A percentile compares a stretch with the other conserved stretches of the same genome.
Conservation (phyloP, 768 basidiomycete genomes). For the Amanita exitialis region DNA sequence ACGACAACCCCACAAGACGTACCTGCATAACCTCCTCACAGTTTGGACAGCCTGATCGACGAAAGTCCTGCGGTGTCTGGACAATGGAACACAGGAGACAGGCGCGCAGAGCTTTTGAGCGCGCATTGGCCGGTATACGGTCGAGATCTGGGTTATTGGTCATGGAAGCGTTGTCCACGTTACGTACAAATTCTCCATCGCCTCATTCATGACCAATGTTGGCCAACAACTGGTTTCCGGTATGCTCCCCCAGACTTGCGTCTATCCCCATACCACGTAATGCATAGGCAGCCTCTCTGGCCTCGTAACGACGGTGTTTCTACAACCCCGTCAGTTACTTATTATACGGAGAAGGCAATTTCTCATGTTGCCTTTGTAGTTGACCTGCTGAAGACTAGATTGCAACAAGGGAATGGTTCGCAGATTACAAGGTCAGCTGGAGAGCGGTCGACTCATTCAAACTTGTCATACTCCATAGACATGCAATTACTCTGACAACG, state of each 20-base stretch:
- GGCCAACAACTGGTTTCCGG: constrained; percentile 59
- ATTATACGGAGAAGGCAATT: neutral
- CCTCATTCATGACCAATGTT: constrained; percentile 49
- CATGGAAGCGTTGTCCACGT: too few species aligned
- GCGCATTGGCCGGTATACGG: constrained; percentile 2
- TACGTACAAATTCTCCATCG: neutral
- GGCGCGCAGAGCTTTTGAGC: constrained; percentile 69
- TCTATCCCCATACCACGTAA: neutral
- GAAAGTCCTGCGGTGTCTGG: constrained; percentile 75
- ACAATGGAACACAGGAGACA: constrained; percentile 93
- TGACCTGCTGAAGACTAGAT: constrained; percentile 85
- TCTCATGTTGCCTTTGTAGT: constrained; percentile 30
- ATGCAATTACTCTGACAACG: constrained; percentile 38
- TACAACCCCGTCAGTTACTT: constrained; percentile 62
- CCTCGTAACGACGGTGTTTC: constrained; percentile 59
- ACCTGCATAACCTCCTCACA: constrained; percentile 95
- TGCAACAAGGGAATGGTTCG: constrained; percentile 69
- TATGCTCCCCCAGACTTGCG: constrained; percentile 11
- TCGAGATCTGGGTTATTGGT: constrained; percentile 1
- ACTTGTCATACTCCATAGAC: constrained; percentile 13
- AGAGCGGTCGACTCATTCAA: neutral
- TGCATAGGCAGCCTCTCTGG: constrained; percentile 66
- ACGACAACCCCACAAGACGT: constrained; percentile 12
- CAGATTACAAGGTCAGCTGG: constrained; percentile 23
- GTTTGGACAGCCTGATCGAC: constrained; percentile 86